Base-by-base conservation (phyloP, 441 rosid genomes). In the Capsella rubella region DNA sequence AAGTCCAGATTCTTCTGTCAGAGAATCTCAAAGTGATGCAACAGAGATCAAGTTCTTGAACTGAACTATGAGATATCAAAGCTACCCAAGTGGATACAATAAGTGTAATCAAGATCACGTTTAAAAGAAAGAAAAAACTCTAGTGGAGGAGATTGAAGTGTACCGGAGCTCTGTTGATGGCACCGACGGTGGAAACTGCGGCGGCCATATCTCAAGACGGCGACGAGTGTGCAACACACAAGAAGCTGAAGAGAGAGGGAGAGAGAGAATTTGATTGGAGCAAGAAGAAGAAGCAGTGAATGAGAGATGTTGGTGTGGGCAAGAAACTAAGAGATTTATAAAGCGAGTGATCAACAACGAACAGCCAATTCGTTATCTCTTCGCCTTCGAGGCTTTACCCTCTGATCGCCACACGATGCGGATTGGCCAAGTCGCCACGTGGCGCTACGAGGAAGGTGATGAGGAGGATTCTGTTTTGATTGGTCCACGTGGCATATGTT, bases 141-240 rank as follows among this genome's bases (percentile, higher is more conserved):
- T 21, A 21, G 2, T 16, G 40, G 37, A 12, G 46, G 46, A 42
- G 32, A 15, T 15, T 0, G 8, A 29, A 35, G n/a, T 7, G 11
- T 86, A 94, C 97, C 85, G 88, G 96, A 25, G 88, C 81, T 63
- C 86, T 64, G 84, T 87, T 91, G 79, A 87, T 87, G 37, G 86
- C 84, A 78, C 93, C 93, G 61, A 88, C 80, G 55, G 98, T 88
- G 72, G 98, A 78, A 80, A 91, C 79, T 47, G 97, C 85, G 37
- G 97, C 76, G 54, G 98, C 97, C 96, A 91, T 86, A 47, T 37
- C 29, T 67, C 69, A 58, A 34, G 53, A 51, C 46, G 40, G 45
- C 64, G 64, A 35, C 53, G 27, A 76, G 72, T 70, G 49, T 40
- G 54, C 40, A 11, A 4, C 50, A 68, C 75, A 42, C 56, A 65